Conservation (phyloP, 2,329 filamentous ascomycete species). For the Camptophora hylomeconis region DNA sequence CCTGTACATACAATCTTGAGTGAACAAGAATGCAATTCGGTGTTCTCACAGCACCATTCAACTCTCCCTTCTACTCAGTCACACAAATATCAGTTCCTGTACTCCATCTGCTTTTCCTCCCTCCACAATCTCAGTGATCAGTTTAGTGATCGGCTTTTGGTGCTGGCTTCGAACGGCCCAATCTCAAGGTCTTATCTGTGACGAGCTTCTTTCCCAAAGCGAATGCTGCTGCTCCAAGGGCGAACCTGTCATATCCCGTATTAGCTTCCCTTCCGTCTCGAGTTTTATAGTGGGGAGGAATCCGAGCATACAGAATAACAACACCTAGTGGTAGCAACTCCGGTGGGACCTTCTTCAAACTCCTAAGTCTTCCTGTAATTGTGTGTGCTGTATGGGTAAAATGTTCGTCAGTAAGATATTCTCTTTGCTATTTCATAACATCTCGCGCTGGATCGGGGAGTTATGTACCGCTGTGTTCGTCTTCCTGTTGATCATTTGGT, state of each 20-base stretch:
- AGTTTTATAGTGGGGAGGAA: not conserved
- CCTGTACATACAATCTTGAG: too few species aligned
- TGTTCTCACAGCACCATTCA: too few species aligned
- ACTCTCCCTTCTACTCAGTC: too few species aligned
- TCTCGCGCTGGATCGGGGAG: not conserved
- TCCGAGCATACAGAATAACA: slow-evolving; percentile 64
- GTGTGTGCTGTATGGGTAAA: slow-evolving; percentile 69
- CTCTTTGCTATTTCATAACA: not conserved
- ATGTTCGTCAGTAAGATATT: slow-evolving; percentile 15
- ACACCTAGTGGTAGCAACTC: slow-evolving; percentile 88
- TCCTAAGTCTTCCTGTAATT: slow-evolving; percentile 85
- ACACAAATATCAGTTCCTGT: too few species aligned
- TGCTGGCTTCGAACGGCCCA: slow-evolving; percentile 41
- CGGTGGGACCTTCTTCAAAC: slow-evolving; percentile 76
- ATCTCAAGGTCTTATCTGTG: slow-evolving; percentile 84
- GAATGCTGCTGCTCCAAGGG: slow-evolving; percentile 69
- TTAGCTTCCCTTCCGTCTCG: not conserved
- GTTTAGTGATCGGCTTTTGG: too few species aligned
- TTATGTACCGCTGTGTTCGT: slow-evolving; percentile 49
- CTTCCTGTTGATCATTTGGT: slow-evolving; percentile 40
- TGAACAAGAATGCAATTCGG: too few species aligned
- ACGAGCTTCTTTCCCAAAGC: slow-evolving; percentile 69
- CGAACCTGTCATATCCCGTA: slow-evolving; percentile 33
- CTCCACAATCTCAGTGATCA: too few species aligned
- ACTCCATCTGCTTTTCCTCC: too few species aligned